Evolutionary conservation across 1,284 basidiomycete species (phyloP).

Genomic region (Paramarasmius palmivorus): DNA sequence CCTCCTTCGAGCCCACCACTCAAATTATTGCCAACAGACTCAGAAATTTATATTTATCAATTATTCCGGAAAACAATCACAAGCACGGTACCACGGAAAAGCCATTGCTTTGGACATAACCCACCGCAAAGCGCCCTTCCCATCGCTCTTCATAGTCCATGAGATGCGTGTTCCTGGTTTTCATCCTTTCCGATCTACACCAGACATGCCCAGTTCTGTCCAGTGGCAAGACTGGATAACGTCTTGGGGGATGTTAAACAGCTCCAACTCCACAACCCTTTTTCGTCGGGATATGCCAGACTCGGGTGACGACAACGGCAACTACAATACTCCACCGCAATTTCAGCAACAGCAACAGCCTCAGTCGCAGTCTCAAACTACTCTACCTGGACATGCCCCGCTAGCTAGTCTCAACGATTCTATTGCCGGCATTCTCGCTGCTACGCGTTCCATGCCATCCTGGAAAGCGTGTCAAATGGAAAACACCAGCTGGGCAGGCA

Average conservation of each 20-base stretch:
- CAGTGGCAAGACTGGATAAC: constrained; percentile 26
- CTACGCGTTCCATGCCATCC: constrained; percentile 27
- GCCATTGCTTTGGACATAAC: constrained; percentile 21
- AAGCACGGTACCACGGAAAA: constrained; percentile 19
- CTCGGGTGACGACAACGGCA: constrained; percentile 11
- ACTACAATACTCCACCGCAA: not conserved
- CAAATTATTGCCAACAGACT: not conserved
- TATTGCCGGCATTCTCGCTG: constrained; percentile 26
- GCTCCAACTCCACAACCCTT: too few relatives aligned
- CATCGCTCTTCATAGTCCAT: constrained; percentile 16
- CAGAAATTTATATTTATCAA: constrained; percentile 6
- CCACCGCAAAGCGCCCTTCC: constrained; percentile 10
- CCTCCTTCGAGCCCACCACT: not conserved
- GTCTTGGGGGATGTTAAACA: constrained; percentile 12
- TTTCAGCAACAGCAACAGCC: too few relatives aligned
- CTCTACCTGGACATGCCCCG: constrained; percentile 13
- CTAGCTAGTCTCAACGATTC: too few relatives aligned
- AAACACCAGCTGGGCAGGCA: constrained; percentile 28
- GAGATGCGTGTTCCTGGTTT: constrained; percentile 18
- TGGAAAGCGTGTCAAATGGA: constrained; percentile 32
- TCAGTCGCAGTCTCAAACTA: constrained; percentile 14
- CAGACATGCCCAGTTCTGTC: constrained; percentile 4
- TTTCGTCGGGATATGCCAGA: constrained; percentile 18
- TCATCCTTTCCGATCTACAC: constrained; percentile 16
- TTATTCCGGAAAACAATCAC: constrained; percentile 1